A percentile compares a stretch with the other conserved stretches of the same genome.
phyloP scores from a whole-genome alignment of 2,329 filamentous ascomycete species.

The Dactylellina sp. region DNA sequence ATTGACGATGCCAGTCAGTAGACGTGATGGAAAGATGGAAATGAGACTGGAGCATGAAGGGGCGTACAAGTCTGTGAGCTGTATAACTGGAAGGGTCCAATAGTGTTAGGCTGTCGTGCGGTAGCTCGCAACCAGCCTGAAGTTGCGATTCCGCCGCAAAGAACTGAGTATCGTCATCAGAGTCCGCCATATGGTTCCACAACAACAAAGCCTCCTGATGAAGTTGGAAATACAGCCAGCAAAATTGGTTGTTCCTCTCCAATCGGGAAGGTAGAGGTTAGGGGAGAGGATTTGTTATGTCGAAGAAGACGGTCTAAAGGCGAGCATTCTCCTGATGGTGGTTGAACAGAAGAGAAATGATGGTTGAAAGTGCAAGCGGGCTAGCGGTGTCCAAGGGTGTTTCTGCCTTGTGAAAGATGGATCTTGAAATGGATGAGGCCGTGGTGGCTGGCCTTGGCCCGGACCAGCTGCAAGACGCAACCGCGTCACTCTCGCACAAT shows the following conservation, averaged over 20 bases:
- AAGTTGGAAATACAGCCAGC: neutral
- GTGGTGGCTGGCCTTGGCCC: slow-evolving; percentile 36
- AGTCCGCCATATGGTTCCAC: slow-evolving; percentile 42
- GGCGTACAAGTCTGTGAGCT: slow-evolving; percentile 59
- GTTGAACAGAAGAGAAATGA: slow-evolving; percentile 1
- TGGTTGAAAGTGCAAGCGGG: slow-evolving; percentile 10
- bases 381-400: neutral
- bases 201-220: slow-evolving; percentile 36
- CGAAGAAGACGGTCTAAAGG: slow-evolving; percentile 55
- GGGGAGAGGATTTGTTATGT: slow-evolving; percentile 15
- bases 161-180: slow-evolving; percentile 50
- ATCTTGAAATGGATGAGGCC: slow-evolving; percentile 24
- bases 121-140: slow-evolving; percentile 36
- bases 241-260: neutral
- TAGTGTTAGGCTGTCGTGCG: slow-evolving; percentile 31
- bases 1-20: slow-evolving; percentile 7
- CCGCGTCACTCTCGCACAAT: slow-evolving; percentile 21
- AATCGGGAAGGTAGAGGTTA: neutral
- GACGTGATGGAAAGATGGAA: slow-evolving; percentile 1
- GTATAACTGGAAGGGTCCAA: slow-evolving; percentile 60
- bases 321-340: slow-evolving; percentile 50
- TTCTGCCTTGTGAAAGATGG: slow-evolving; percentile 52
- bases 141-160: slow-evolving; percentile 52
- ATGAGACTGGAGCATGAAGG: neutral
- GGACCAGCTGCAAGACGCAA: neutral